phyloP scores from a whole-genome alignment of 768 basidiomycete genomes.

The Leccinum arenicola region DNA sequence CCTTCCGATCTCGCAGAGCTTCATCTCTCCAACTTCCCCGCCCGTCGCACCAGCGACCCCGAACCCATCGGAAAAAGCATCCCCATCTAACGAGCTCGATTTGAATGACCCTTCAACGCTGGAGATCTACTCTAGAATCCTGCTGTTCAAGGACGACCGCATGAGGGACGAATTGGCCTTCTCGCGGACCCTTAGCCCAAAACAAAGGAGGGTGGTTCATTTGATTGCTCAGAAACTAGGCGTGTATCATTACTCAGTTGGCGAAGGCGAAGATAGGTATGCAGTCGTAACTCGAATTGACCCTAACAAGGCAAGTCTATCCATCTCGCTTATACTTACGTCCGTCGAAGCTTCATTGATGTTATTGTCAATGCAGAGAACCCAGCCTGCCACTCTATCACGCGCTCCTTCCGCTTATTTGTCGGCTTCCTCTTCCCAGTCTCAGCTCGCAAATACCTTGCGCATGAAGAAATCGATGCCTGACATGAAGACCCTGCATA shows the following conservation, averaged over 20 bases:
- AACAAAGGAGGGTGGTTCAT: constrained; percentile 91
- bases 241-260: constrained; percentile 91
- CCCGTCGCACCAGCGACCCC: constrained; percentile 58
- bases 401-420: constrained; percentile 83
- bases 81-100: constrained; percentile 73
- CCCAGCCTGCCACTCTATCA: constrained; percentile 60
- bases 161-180: constrained; percentile 98
- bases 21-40: constrained; percentile 45
- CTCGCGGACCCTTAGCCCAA: constrained; percentile 79
- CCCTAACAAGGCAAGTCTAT: constrained; percentile 67
- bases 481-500: constrained; percentile 86
- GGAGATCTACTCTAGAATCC: constrained; percentile 94
- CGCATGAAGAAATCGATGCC: constrained; percentile 99
- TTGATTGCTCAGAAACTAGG: constrained; percentile 95
- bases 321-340: constrained; percentile 18
- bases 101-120: constrained; percentile 93
- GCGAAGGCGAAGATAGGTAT: constrained; percentile 89
- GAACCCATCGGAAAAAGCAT: constrained; percentile 61
- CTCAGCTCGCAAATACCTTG: constrained; percentile 50
- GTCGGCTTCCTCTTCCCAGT: constrained; percentile 45
- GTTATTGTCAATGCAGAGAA: constrained; percentile 29
- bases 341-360: constrained; percentile 12
- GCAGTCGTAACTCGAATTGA: constrained; percentile 93
- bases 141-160: constrained; percentile 95
- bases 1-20: constrained; percentile 40